Base-by-base conservation (phyloP, 1,284 basidiomycete genomes). In the Cutaneotrichosporon curvatum region DNA sequence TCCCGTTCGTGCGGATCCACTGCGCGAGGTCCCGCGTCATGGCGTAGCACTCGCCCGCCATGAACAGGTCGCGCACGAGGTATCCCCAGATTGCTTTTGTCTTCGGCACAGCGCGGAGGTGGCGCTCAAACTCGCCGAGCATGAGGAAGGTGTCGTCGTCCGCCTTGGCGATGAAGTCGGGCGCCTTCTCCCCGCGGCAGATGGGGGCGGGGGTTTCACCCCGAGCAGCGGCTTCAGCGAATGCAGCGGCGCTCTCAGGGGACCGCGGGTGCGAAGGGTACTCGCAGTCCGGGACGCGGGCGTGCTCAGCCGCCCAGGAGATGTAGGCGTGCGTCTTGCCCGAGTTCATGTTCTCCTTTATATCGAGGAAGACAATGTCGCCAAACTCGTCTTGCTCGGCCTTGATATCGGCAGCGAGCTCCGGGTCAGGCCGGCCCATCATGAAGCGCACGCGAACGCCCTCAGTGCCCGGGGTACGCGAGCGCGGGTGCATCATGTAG, bases 91-190 rank as follows among this genome's bases (percentile, higher is more conserved):
- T 92, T 16, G 91, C 81, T 54, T 89, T 73, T 1, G 81, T 83
- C 63, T 91, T 85, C 28, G 77, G 71, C 19, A 72, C 55, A 12
- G 88, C 74, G 31, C 91, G 78, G 49, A 96, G 72, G 30, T 87
- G 79, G 14, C 86, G 79, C 70, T 96, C 91, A 14, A 96, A 76
- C 71, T 96, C 91, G 7, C 87, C 86, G 20, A 96, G 78, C 79
- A 94, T 91, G 47, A 95, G 80, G 63, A 96, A 94, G 11, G 87
- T 81, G 67, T 96, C 91, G 61, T 96, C 91, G 67, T 96, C 91
- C 1, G 85, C 86, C 73, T 96, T 96, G 58, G 85, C 80, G 32
- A 96, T 81, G 61, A 82, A 95, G 63, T 94, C 87, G 9, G 89
- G 88, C 33, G 81, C 76, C 36, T 53, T 57, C 42, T 69, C 68